phyloP scores from a whole-genome alignment of 2,329 filamentous ascomycete species.

The Leptographium wingfieldii region DNA sequence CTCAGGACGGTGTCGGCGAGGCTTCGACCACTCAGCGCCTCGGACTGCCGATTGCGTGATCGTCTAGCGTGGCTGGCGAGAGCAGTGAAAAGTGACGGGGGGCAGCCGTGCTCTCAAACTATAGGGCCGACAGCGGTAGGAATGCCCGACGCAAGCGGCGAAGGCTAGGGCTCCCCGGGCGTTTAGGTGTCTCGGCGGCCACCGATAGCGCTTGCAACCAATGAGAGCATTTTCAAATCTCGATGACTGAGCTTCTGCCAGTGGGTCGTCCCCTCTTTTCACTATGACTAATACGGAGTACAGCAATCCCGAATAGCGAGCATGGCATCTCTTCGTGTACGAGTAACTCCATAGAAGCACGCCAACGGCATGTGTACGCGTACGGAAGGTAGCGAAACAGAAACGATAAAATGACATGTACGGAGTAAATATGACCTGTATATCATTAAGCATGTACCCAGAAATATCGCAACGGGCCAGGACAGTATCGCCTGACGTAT shows the following conservation, averaged over 20 bases:
- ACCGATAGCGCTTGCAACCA: neutral
- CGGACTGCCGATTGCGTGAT: conserved; percentile 21
- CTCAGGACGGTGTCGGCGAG: neutral
- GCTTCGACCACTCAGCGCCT: conserved; percentile 7
- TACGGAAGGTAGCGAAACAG: too few species aligned
- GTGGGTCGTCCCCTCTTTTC: neutral
- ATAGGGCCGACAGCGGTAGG: neutral
- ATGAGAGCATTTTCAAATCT: conserved; percentile 3
- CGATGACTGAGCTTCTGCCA: conserved; percentile 1
- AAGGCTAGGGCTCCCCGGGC: neutral
- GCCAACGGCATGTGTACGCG: neutral
- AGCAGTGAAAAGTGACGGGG: conserved; percentile 1
- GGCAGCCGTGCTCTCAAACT: neutral
- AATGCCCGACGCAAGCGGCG: neutral
- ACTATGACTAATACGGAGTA: neutral
- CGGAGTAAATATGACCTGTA: neutral
- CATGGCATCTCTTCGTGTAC: neutral
- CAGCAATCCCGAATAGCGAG: conserved; percentile 4
- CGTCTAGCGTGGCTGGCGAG: conserved; percentile 15
- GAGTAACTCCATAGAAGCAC: neutral
- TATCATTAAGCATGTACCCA: neutral
- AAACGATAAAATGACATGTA: too few species aligned
- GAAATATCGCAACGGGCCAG: neutral
- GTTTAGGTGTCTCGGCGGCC: neutral
- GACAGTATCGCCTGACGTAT: neutral